These are phyloP conservation scores for Tripterygium wilfordii DNA, from an alignment of 177 flowering plant species.

Conservation along the genomic window DNA sequence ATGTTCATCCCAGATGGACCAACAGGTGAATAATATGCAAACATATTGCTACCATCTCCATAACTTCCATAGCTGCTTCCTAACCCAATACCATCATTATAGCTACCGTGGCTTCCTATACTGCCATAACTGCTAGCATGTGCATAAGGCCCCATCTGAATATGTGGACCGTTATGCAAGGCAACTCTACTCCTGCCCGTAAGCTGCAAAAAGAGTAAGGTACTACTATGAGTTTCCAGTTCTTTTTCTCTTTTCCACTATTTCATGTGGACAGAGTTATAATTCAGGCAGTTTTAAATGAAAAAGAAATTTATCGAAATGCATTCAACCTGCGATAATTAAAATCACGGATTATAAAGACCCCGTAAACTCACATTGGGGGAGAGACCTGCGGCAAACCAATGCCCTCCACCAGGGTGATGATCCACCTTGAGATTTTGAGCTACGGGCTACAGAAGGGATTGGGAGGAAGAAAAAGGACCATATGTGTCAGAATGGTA, in stretches of 20 bases:
- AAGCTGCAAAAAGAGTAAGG: constrained; percentile 49
- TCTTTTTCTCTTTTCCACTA: no score
- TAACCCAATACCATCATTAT: constrained; percentile 60
- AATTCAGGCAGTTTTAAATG: not conserved
- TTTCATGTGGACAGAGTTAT: no score
- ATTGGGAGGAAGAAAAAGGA: constrained; percentile 5
- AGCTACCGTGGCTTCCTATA: constrained; percentile 91
- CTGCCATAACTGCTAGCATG: constrained; percentile 92
- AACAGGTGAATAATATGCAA: constrained; percentile 76
- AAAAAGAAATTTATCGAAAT: not conserved
- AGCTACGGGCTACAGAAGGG: constrained; percentile 63
- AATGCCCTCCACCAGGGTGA: constrained; percentile 96
- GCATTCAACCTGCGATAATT: no score
- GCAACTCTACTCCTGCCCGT: constrained; percentile 45
- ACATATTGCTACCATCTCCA: constrained; percentile 61
- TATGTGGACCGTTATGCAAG: constrained; percentile 52
- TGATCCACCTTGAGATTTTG: constrained; percentile 81
- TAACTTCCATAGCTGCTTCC: constrained; percentile 95
- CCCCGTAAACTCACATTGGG: constrained; percentile 62
- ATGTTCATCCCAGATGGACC: constrained; percentile 74
- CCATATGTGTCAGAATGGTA: not conserved
- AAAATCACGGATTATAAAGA: not conserved
- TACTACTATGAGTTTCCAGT: not conserved
- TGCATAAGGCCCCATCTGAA: constrained; percentile 50
- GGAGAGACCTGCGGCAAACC: constrained; percentile 98